A percentile compares a stretch with the other conserved stretches of the same genome.
These are phyloP conservation scores for Phoma herbarum DNA, from an alignment of 2,329 filamentous ascomycete species.

Conservation along the genomic window DNA sequence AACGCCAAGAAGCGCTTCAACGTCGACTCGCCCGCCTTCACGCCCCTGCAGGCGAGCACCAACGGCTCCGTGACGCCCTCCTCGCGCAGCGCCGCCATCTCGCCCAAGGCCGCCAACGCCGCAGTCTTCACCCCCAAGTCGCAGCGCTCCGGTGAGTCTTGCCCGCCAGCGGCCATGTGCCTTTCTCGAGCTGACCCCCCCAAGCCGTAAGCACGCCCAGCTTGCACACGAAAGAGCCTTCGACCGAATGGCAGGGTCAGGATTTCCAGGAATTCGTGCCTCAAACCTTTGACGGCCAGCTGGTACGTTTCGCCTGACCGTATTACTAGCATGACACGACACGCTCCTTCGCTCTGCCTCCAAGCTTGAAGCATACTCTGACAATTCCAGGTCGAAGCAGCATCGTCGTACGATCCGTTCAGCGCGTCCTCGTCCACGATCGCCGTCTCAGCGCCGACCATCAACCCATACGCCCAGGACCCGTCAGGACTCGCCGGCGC, in stretches of 20 bases:
- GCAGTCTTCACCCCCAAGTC: constrained; percentile 82
- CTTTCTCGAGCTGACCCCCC: constrained; percentile 26
- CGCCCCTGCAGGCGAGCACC: constrained; percentile 67
- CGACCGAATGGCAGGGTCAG: constrained; percentile 58
- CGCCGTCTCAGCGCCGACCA: constrained; percentile 46
- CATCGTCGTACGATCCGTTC: constrained; percentile 56
- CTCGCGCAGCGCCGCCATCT: constrained; percentile 78
- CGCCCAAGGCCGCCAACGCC: constrained; percentile 88
- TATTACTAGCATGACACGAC: background rate
- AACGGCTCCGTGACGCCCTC: constrained; percentile 57
- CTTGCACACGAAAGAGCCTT: constrained; percentile 57
- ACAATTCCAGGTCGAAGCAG: constrained; percentile 44
- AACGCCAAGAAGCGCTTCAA: constrained; percentile 79
- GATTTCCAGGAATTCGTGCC: constrained; percentile 64
- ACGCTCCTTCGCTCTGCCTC: background rate
- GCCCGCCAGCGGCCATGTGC: background rate
- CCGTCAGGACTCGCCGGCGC: constrained; percentile 66
- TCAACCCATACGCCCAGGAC: constrained; percentile 80
- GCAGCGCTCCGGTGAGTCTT: constrained; percentile 51
- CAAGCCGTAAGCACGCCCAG: constrained; percentile 55
- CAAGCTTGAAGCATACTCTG: background rate
- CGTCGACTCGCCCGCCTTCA: constrained; percentile 96
- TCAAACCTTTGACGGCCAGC: constrained; percentile 61
- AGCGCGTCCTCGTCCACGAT: constrained; percentile 49
- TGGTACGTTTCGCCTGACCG: constrained; percentile 52